Evolutionary conservation across 1,284 basidiomycete genomes (phyloP).

Genomic region (Apiotrichum domesticum): DNA sequence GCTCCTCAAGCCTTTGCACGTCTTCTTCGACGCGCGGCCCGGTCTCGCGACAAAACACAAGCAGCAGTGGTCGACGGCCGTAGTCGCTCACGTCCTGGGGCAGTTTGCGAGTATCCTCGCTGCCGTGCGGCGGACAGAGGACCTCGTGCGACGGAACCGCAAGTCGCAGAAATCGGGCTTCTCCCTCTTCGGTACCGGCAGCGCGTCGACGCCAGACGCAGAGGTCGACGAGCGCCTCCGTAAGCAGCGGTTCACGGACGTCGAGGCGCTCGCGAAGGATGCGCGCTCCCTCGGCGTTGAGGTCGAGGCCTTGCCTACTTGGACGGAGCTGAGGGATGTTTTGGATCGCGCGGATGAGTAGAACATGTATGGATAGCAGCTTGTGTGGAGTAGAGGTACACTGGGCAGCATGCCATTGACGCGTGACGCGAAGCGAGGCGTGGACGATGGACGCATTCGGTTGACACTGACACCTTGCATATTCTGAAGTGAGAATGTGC

Average conservation of each 20-base stretch:
- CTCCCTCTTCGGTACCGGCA: constrained; percentile 53
- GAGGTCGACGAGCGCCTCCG: constrained; percentile 60
- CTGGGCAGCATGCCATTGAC: too few species aligned
- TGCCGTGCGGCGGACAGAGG: constrained; percentile 83
- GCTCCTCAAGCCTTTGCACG: constrained; percentile 73
- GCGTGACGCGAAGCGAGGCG: too few species aligned
- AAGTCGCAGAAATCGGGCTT: constrained; percentile 75
- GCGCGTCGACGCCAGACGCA: constrained; percentile 11
- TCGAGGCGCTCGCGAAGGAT: constrained; percentile 72
- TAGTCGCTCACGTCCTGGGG: constrained; percentile 68
- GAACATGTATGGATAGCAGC: not conserved
- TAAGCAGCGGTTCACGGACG: constrained; percentile 78
- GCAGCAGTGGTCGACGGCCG: constrained; percentile 55
- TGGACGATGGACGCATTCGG: too few species aligned
- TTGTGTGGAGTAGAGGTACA: too few species aligned
- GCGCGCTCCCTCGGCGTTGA: constrained; percentile 62
- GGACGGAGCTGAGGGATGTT: constrained; percentile 39
- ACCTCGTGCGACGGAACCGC: constrained; percentile 73
- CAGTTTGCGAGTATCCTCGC: constrained; percentile 57
- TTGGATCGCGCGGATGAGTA: constrained; percentile 32
- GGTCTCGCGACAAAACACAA: constrained; percentile 56
- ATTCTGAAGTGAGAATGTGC: too few species aligned
- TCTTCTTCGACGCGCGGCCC: constrained; percentile 61
- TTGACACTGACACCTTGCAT: too few species aligned
- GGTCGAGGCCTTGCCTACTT: constrained; percentile 51